Base-by-base conservation (phyloP, 768 basidiomycete genomes). In the Suillus spraguei region DNA sequence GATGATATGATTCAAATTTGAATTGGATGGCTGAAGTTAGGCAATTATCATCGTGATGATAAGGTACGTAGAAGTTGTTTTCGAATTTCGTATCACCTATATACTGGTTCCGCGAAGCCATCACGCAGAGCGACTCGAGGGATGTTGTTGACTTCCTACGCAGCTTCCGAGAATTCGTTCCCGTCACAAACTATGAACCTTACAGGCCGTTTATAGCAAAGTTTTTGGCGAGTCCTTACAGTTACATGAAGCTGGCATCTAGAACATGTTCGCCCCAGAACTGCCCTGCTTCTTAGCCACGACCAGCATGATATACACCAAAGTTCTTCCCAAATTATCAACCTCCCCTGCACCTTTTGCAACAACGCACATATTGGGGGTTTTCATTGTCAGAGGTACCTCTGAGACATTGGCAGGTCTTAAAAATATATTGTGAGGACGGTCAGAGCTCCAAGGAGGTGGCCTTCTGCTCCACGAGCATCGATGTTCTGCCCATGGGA, bases 241-340 rank as follows among this genome's bases (percentile, higher is more conserved):
- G n/a, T n/a, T n/a, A n/a, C n/a, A n/a, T n/a, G 62, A 59, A 16
- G 33, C 36, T 11, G 71, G 72, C 20, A 62, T 69, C 64, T 64
- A 63, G 50, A 62, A 72, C 58, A 68, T 72, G 64, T 72, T 70
- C 58, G 66, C 69, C 2, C 69, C 69, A 2, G 69, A 71, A 0
- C 28, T 72, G 22, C 71, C 71, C 24, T 65, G 50, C 44, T 71
- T 68, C 35, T 42, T 72, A 35, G 67, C 71, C 16, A 36, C 56
- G 1, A 67, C 69, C 0, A 69, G 71, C 55, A 62, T 60, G n/a
- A 70, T 69, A n/a, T 70, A 63, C 59, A 9, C 32, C 67, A 5
- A 70, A 72, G 44, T 59, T 64, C 41, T 69, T 70, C 16, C 67
- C 71, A 42, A n/a, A 66, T 56, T 71, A 71, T 41, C 63, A 54